Evolutionary conservation across 2,329 filamentous ascomycete species (phyloP), one percentile per base, ranked within the genome.

Genomic region (Zymoseptoria brevis): DNA sequence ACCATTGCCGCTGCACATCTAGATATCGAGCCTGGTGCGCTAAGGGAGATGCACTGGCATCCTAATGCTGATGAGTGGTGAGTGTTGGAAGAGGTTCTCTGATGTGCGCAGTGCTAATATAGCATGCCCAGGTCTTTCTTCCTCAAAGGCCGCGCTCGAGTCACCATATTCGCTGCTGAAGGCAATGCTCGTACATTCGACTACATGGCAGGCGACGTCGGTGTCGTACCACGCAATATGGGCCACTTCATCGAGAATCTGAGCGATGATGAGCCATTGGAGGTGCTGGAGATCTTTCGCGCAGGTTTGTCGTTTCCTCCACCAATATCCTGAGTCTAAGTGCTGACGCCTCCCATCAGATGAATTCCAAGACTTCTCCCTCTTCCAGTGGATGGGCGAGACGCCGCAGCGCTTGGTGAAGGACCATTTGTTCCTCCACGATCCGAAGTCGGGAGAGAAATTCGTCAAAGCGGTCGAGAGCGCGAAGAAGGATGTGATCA

Each of bases 41-140:
- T 91, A 70, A 82, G 88, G 8, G 88, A 90, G 75, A 90, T 92
- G 80, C 88, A 92, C 76, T 92, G 88, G 88, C 88, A 92, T 69
- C 87, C 87, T 0, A 85, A 83, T 51, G 87, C 87, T 11, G 88
- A 91, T 68, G 88, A 91, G 72, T 92, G 88, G 88, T 85, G 81
- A 71, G 84, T 86, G 73, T 71, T 85, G 7, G 83, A 0, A 84
- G 59, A 82, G 85, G 71, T 85, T 82, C 71, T 77, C 77, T 29
- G 6, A 81, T 81, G 19, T 1, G 7, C 8, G 45, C 45, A 50
- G 13, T 9, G 19, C 19, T 51, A 19, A 21, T 51, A 19, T 51
- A 0, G 1, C 2, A 51, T 9, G 19, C 88, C 84, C 7, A 51
- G 50, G 50, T 88, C 84, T 6, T 92, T 88, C 74, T 90, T 92